These are phyloP conservation scores for Bryoerythrophyllum caledonicum DNA, from an alignment of 225 moss, liverwort and hornwort genomes.

Conservation along the genomic window DNA sequence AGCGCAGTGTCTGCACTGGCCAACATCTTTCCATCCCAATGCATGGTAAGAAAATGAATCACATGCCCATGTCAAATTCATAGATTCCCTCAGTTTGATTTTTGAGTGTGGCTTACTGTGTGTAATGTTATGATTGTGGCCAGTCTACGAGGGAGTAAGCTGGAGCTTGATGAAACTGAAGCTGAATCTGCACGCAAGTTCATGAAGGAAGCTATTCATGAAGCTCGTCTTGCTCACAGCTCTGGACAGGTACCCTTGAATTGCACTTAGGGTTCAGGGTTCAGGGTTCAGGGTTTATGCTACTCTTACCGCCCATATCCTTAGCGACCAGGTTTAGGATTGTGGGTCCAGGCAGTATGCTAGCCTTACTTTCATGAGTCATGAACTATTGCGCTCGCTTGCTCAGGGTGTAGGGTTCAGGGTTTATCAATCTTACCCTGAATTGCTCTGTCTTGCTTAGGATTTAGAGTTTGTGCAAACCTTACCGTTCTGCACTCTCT, in stretches of 20 bases:
- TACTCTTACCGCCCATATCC: no score
- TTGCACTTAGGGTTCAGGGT: no score
- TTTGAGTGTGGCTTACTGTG: neutral
- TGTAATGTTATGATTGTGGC: slow-evolving; percentile 16
- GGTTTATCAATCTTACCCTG: no score
- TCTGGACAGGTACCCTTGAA: slow-evolving; percentile 66
- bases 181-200: slow-evolving; percentile 63
- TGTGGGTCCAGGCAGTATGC: no score
- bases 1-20: slow-evolving; percentile 79
- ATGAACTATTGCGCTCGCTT: no score
- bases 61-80: neutral
- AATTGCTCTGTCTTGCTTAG: no score
- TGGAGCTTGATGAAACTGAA: slow-evolving; percentile 58
- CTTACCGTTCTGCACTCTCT: no score
- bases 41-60: slow-evolving; percentile 37
- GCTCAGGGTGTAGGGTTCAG: no score
- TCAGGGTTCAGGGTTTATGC: no score
- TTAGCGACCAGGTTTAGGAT: no score
- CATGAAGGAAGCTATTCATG: slow-evolving; percentile 79
- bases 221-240: slow-evolving; percentile 70
- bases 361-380: no score
- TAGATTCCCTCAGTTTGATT: neutral
- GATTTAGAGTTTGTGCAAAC: no score
- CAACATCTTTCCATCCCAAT: slow-evolving; percentile 89
- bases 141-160: slow-evolving; percentile 48